Conservation (phyloP, 83 land plant genomes). For the Picea abies region DNA sequence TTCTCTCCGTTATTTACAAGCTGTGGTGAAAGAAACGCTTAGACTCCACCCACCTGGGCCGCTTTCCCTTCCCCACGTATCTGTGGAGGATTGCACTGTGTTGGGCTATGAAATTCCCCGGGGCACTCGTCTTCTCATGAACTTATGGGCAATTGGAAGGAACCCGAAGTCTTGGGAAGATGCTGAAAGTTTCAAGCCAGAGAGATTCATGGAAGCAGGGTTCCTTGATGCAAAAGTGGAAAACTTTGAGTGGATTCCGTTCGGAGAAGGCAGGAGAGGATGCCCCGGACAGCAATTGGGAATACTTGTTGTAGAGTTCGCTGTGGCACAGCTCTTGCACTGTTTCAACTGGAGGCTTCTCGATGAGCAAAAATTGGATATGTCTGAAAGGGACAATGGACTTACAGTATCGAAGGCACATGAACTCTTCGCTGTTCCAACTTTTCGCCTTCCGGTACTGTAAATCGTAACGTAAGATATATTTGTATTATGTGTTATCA, state of each 20-base stretch:
- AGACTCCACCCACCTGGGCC: no score
- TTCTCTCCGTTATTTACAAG: no score
- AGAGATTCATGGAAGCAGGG: constrained; percentile 9
- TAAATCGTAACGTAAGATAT: no score
- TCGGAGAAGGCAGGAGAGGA: background rate
- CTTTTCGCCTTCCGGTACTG: no score
- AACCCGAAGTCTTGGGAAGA: constrained; percentile 19
- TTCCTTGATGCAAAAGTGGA: no score
- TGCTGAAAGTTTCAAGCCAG: constrained; percentile 12
- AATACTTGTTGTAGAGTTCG: background rate
- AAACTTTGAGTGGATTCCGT: background rate
- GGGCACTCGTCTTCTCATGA: background rate
- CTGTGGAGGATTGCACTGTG: background rate
- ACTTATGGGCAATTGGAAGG: constrained; percentile 22
- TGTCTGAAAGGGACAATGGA: background rate
- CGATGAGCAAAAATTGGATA: background rate
- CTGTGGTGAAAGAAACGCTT: no score
- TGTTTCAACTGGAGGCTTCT: background rate
- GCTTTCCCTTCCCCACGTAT: no score
- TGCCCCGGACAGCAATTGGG: background rate
- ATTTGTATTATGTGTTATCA: no score
- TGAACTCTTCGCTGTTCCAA: background rate
- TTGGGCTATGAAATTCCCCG: constrained; percentile 14
- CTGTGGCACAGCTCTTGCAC: background rate
- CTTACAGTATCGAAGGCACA: background rate